These are phyloP conservation scores for Trichoderma semiorbis DNA, from an alignment of 2,329 filamentous ascomycete species.

Conservation along the genomic window DNA sequence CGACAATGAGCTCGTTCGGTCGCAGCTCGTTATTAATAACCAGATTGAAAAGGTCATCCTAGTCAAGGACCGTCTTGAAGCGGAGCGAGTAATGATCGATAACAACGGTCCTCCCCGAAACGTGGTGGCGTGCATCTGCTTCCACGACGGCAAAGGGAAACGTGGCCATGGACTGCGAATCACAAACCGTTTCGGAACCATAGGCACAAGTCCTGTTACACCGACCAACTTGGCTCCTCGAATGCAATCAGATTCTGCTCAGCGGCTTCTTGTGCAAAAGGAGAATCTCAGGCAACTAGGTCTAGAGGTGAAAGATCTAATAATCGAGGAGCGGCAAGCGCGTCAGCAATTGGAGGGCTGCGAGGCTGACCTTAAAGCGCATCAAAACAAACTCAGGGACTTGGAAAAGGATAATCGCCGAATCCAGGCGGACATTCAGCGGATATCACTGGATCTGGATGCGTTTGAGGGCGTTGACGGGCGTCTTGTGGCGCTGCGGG, in stretches of 20 bases:
- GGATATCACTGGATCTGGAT: conserved; percentile 57
- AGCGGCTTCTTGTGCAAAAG: conserved; percentile 56
- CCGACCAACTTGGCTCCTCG: conserved; percentile 55
- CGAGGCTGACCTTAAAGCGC: conserved; percentile 44
- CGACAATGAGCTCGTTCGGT: conserved; percentile 72
- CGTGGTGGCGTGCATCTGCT: conserved; percentile 68
- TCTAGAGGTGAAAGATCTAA: conserved; percentile 51
- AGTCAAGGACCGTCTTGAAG: conserved; percentile 64
- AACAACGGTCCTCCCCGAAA: conserved; percentile 59
- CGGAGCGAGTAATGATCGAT: conserved; percentile 65
- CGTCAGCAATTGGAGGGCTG: conserved; percentile 48
- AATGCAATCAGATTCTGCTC: conserved; percentile 76
- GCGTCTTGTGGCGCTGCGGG: conserved; percentile 56
- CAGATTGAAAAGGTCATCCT: conserved; percentile 81
- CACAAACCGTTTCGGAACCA: conserved; percentile 40
- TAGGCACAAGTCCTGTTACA: conserved; percentile 41
- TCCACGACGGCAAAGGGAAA: conserved; percentile 55
- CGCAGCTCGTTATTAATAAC: conserved; percentile 79
- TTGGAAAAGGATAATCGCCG: conserved; percentile 56
- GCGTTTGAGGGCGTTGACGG: conserved; percentile 66
- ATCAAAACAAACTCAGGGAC: conserved; percentile 30
- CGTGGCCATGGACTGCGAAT: conserved; percentile 60
- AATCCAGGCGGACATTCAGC: conserved; percentile 56
- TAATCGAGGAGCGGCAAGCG: conserved; percentile 45
- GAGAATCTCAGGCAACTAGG: conserved; percentile 53